Evolutionary conservation across 495 filamentous ascomycete genomes (phyloP).

Genomic region (Podospora comata): DNA sequence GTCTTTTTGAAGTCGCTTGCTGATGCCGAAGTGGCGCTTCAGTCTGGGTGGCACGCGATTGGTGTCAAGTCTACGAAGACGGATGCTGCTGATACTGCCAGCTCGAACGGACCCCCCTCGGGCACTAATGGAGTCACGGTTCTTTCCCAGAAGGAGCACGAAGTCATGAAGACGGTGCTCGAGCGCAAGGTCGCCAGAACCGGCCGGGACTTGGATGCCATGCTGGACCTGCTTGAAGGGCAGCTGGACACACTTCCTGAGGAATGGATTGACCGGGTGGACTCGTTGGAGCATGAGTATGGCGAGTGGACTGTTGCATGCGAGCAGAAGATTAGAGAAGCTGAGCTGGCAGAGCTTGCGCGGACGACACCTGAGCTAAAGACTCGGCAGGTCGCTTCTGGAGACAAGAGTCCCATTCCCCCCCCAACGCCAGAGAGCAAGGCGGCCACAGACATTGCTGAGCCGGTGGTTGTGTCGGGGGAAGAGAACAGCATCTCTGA

Average conservation of each 20-base stretch:
- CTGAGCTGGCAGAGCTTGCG: slow-evolving; percentile 28
- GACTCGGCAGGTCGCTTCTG: neutral
- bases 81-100: slow-evolving; percentile 6
- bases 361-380: slow-evolving; percentile 7
- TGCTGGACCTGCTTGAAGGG: slow-evolving; percentile 83
- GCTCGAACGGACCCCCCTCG: neutral
- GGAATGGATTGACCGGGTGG: slow-evolving; percentile 80
- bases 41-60: slow-evolving; percentile 61
- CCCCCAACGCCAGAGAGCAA: neutral
- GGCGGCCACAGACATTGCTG: neutral
- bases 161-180: slow-evolving; percentile 60
- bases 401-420: neutral
- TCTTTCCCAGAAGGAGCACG: slow-evolving; percentile 47
- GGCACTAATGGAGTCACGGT: slow-evolving; percentile 4
- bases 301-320: slow-evolving; percentile 62
- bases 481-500: neutral
- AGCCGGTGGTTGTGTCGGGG: neutral
- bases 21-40: slow-evolving; percentile 59
- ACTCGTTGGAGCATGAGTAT: slow-evolving; percentile 76
- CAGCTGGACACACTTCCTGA: slow-evolving; percentile 80
- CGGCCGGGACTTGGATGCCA: slow-evolving; percentile 71
- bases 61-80: slow-evolving; percentile 16
- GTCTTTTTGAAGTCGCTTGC: slow-evolving; percentile 63
- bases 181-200: slow-evolving; percentile 65
- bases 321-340: slow-evolving; percentile 39